Conservation (phyloP, 768 basidiomycete species). For the Cyathus striatus region DNA sequence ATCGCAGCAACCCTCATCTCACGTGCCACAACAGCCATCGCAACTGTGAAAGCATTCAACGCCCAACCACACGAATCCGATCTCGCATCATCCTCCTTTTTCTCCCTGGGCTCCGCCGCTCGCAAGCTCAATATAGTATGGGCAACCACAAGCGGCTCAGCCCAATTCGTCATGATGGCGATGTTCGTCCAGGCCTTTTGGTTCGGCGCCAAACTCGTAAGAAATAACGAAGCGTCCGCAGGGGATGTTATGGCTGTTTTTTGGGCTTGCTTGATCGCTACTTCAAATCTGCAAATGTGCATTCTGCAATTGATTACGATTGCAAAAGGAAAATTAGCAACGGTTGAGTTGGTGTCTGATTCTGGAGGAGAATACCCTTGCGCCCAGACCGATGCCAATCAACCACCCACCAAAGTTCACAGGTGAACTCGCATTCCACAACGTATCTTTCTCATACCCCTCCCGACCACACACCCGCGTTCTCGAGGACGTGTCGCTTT, state of each 20-base stretch:
- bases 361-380: constrained; percentile 41
- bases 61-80: constrained; percentile 50
- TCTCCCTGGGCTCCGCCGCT: constrained; percentile 40
- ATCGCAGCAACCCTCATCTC: constrained; percentile 78
- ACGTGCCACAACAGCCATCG: constrained; percentile 68
- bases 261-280: constrained; percentile 93
- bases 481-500: constrained; percentile 61
- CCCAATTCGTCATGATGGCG: constrained; percentile 79
- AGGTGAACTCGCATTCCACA: constrained; percentile 72
- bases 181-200: constrained; percentile 98
- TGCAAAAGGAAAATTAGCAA: constrained; percentile 79
- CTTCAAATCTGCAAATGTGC: constrained; percentile 81
- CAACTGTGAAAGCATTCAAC: constrained; percentile 93
- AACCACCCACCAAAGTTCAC: constrained; percentile 59
- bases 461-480: constrained; percentile 65
- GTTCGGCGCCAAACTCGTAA: constrained; percentile 89
- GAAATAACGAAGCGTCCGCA: constrained; percentile 58
- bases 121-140: constrained; percentile 62
- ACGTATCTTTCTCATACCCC: constrained; percentile 84
- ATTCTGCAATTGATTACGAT: constrained; percentile 77
- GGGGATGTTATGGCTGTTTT: constrained; percentile 95
- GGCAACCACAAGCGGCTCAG: constrained; percentile 63
- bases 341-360: constrained; percentile 63
- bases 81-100: constrained; percentile 37
- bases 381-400: constrained; percentile 25